Evolutionary conservation across 2,329 filamentous ascomycete genomes (phyloP).

Genomic region (Botrytis aclada): DNA sequence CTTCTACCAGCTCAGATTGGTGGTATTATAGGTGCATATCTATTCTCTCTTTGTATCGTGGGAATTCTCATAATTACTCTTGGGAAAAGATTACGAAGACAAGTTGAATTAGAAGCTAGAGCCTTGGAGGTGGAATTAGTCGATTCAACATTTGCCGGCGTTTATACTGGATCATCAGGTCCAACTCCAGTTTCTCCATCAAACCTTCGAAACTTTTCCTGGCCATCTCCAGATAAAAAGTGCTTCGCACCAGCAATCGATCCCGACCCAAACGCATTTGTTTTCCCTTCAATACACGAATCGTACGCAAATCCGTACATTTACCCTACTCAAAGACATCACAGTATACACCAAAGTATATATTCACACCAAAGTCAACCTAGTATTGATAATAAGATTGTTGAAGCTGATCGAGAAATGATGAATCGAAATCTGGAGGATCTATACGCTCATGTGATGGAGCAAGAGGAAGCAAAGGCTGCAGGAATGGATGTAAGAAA

Average conservation of each 20-base stretch:
- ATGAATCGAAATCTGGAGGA: conserved; percentile 82
- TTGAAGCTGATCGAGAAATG: conserved; percentile 70
- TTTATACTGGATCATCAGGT: conserved; percentile 19
- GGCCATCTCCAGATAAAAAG: conserved; percentile 44
- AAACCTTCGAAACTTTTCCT: conserved; percentile 46
- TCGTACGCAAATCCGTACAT: conserved; percentile 42
- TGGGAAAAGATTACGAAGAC: conserved; percentile 49
- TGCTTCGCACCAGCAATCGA: conserved; percentile 20
- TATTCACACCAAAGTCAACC: conserved; percentile 31
- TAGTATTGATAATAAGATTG: conserved; percentile 69
- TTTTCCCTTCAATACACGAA: conserved; percentile 25
- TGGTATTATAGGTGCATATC: conserved; percentile 80
- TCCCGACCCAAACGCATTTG: conserved; percentile 13
- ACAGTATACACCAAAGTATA: conserved; percentile 20
- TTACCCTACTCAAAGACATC: conserved; percentile 42
- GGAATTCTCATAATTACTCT: conserved; percentile 63
- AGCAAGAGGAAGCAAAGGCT: conserved; percentile 71
- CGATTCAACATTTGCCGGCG: conserved; percentile 29
- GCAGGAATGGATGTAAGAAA: conserved; percentile 50
- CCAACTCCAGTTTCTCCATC: conserved; percentile 34
- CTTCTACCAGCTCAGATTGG: conserved; percentile 79
- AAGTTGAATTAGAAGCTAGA: conserved; percentile 29
- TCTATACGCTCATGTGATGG: conserved; percentile 89
- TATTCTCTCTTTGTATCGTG: conserved; percentile 71
- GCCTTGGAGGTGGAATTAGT: conserved; percentile 37